phyloP scores from a whole-genome alignment of 441 rosid species.

The Rhodomyrtus psidioides region DNA sequence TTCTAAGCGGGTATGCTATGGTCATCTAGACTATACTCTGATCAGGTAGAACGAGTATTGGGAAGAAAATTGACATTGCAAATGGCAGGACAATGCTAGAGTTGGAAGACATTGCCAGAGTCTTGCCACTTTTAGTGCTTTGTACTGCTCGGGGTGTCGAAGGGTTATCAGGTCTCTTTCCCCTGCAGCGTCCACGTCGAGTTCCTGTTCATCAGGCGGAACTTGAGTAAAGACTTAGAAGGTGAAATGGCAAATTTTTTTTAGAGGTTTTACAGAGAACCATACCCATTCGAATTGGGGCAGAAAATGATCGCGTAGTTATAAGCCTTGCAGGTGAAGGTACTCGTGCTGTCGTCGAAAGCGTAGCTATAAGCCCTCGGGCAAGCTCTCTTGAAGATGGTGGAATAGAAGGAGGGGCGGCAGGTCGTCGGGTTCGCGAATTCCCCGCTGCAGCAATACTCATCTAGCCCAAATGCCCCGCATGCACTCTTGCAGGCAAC shows the following conservation, averaged over 20 bases:
- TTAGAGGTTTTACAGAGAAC: not conserved
- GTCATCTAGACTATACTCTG: not conserved
- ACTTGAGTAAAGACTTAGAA: not conserved
- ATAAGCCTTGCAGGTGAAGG: conserved; percentile 63
- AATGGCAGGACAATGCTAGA: conserved; percentile 26
- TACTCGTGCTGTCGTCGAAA: conserved; percentile 57
- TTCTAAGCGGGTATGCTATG: not conserved
- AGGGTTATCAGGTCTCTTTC: conserved; percentile 13
- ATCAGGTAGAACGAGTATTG: conserved; percentile 8
- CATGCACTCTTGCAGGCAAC: conserved; percentile 67
- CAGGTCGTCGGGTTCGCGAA: conserved; percentile 66
- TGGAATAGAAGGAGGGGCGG: conserved; percentile 44
- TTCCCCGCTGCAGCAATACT: conserved; percentile 66
- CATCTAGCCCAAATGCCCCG: conserved; percentile 60
- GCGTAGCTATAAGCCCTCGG: conserved; percentile 73
- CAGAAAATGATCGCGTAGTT: conserved; percentile 54
- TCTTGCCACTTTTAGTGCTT: conserved; percentile 9
- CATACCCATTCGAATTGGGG: conserved; percentile 42
- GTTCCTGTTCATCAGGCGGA: not conserved
- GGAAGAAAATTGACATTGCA: conserved; percentile 19
- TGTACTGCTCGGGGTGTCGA: not conserved
- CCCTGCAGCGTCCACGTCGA: conserved; percentile 13
- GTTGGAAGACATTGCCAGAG: conserved; percentile 30
- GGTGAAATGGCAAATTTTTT: not conserved
- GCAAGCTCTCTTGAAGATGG: conserved; percentile 60